These are phyloP conservation scores for Lolium multiflorum DNA, from an alignment of 176 grass and related monocot genomes.

Conservation along the genomic window DNA sequence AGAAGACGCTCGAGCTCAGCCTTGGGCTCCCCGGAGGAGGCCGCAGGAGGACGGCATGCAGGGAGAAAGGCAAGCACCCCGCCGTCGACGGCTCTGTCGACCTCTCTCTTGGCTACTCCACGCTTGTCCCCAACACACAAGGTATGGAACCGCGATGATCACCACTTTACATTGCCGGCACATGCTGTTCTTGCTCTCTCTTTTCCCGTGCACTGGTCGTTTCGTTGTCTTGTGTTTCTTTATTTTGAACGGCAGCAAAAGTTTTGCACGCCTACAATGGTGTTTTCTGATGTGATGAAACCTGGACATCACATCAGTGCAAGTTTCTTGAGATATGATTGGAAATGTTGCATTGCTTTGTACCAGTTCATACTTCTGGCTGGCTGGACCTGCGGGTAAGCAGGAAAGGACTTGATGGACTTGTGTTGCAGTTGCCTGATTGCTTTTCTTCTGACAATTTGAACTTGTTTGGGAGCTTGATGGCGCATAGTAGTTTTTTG, in stretches of 20 bases:
- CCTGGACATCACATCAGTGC: neutral
- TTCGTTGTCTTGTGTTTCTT: neutral
- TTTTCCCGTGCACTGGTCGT: neutral
- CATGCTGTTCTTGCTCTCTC: neutral
- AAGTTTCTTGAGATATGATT: no score
- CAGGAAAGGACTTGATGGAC: no score
- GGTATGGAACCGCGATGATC: constrained; percentile 11
- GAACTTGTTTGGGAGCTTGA: neutral
- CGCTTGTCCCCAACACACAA: neutral
- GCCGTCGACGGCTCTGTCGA: constrained; percentile 34
- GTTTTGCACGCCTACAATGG: no score
- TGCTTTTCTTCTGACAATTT: neutral
- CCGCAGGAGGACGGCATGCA: constrained; percentile 10
- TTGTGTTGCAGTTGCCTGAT: neutral
- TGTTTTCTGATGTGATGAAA: neutral
- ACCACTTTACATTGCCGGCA: neutral
- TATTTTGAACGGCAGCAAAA: no score
- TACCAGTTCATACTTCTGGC: neutral
- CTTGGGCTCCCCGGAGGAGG: constrained; percentile 58
- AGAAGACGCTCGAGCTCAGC: constrained; percentile 62
- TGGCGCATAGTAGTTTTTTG: neutral
- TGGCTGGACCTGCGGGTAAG: neutral
- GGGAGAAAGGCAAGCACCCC: constrained; percentile 29
- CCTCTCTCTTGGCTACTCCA: constrained; percentile 50
- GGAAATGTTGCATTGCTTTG: no score